phyloP scores from a whole-genome alignment of 805 yeast genomes.

The Zygosaccharomyces siamensis region DNA sequence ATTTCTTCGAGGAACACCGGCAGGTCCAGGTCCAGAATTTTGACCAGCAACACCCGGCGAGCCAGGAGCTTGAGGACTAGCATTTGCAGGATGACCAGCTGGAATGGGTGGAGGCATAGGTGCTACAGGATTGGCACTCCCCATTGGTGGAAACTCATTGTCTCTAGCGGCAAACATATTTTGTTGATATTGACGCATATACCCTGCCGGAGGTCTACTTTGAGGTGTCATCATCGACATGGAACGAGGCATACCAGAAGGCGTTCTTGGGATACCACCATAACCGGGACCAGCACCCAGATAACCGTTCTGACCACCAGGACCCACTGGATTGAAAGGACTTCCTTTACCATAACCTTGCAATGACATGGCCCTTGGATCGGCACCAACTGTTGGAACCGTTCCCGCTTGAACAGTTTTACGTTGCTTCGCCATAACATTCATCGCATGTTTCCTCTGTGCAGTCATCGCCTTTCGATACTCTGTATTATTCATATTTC shows the following conservation, averaged over 20 bases:
- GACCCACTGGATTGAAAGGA: constrained; percentile 11
- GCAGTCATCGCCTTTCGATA: constrained; percentile 68
- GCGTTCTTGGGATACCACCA: constrained; percentile 5
- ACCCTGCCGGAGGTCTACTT: constrained; percentile 16
- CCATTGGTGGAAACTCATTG: neutral
- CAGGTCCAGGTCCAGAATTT: neutral
- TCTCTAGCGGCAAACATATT: constrained; percentile 3
- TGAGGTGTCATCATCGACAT: constrained; percentile 28
- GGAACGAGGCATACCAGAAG: constrained; percentile 25
- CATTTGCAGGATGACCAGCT: too few species aligned
- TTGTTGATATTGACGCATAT: constrained; percentile 8
- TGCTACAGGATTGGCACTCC: neutral
- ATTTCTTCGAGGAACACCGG: neutral
- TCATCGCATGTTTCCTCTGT: constrained; percentile 54
- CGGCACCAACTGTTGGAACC: constrained; percentile 13
- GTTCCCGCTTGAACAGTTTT: constrained; percentile 3
- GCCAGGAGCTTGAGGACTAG: too few species aligned
- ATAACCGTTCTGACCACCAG: constrained; percentile 7
- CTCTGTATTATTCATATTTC: constrained; percentile 46
- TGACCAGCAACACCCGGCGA: neutral
- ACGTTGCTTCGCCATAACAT: constrained; percentile 39
- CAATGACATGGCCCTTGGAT: constrained; percentile 46
- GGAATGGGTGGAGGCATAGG: neutral
- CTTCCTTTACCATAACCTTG: constrained; percentile 21
- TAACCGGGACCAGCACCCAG: neutral